Conservation (phyloP, 2,329 filamentous ascomycete genomes). For the Aspergillus japonicus region DNA sequence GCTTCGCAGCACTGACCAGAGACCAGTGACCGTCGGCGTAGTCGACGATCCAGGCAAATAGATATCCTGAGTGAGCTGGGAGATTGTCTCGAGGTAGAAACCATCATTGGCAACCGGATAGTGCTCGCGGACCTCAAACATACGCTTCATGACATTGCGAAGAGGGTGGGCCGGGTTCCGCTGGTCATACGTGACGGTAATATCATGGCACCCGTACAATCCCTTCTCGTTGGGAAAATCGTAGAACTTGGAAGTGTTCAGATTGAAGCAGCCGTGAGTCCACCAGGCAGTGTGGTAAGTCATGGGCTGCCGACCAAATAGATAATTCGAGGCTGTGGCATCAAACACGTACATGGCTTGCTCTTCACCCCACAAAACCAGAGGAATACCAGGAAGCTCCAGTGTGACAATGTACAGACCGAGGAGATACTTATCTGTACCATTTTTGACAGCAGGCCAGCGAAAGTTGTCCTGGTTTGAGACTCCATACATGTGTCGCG, state of each 20-base stretch:
- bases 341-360: constrained; percentile 63
- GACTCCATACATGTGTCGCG: constrained; percentile 61
- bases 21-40: constrained; percentile 54
- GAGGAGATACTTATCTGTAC: constrained; percentile 56
- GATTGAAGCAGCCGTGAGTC: constrained; percentile 60
- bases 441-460: constrained; percentile 59
- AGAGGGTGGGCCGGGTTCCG: constrained; percentile 61
- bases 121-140: constrained; percentile 57
- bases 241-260: constrained; percentile 56
- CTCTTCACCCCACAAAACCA: constrained; percentile 65
- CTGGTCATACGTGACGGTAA: constrained; percentile 58
- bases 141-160: constrained; percentile 58
- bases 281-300: constrained; percentile 61
- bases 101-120: constrained; percentile 61
- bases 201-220: constrained; percentile 55
- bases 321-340: constrained; percentile 62
- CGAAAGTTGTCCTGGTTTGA: constrained; percentile 66
- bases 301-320: constrained; percentile 63
- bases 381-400: constrained; percentile 59
- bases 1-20: constrained; percentile 59
- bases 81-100: constrained; percentile 53
- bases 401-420: constrained; percentile 59
- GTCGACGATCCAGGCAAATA: constrained; percentile 52
- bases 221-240: constrained; percentile 57
- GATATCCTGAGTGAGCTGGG: constrained; percentile 53